A percentile compares a stretch with the other conserved stretches of the same genome.
phyloP scores from a whole-genome alignment of 768 basidiomycete species.

The Amanita molliuscula region DNA sequence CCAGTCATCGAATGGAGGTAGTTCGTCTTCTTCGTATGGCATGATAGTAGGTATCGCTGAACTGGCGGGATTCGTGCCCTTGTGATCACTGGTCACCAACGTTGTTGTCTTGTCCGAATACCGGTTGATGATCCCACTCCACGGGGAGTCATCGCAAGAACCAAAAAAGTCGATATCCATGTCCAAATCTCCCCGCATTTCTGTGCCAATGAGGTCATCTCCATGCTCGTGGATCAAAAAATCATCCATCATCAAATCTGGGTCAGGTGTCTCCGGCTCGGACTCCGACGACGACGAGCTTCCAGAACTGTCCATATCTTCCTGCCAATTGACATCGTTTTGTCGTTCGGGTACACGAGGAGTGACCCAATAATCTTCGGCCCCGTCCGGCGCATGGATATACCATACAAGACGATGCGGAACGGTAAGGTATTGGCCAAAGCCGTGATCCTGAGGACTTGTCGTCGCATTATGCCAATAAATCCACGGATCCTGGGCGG shows the following conservation, averaged over 20 bases:
- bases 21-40: conserved; percentile 28
- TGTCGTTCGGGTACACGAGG: neutral
- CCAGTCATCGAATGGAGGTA: conserved; percentile 33
- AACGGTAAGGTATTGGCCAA: conserved; percentile 23
- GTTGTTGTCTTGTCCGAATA: neutral
- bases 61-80: conserved; percentile 4
- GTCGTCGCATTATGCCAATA: conserved; percentile 23
- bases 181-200: neutral
- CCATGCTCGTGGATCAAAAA: neutral
- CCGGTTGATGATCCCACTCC: neutral
- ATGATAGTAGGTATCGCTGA: conserved; percentile 14
- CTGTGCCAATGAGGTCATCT: neutral
- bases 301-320: neutral
- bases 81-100: conserved; percentile 3
- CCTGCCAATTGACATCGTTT: neutral
- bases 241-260: neutral
- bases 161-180: neutral
- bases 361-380: neutral
- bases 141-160: neutral
- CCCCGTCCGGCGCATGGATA: neutral
- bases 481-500: conserved; percentile 29
- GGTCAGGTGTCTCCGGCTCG: conserved; percentile 4
- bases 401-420: conserved; percentile 11
- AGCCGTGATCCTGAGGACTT: conserved; percentile 25
- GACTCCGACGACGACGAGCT: conserved; percentile 4